Base-by-base conservation (phyloP, 768 basidiomycete genomes). In the Kwoniella bestiolae region DNA sequence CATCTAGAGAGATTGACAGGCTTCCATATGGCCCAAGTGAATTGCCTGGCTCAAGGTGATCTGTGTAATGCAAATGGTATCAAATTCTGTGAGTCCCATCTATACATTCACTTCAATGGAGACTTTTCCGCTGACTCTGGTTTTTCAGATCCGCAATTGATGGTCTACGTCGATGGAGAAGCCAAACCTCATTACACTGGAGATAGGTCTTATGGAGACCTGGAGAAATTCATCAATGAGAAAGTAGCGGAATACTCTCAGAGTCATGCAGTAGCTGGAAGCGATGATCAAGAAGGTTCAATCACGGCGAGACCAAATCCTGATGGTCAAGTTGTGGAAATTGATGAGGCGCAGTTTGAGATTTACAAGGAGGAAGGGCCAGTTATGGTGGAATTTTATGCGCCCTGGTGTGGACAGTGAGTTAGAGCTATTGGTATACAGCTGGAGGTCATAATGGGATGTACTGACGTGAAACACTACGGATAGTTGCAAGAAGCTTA, bases 361-460 rank as follows among this genome's bases (percentile, higher is more conserved):
- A 55, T 41, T 8, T 38, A 74, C 3, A 72, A 83, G n/a, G 80
- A 79, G 0, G 79, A 83, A 45, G 87, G 86, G 2, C 84, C 87
- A 1, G 81, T 85, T 1, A 87, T 90, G 71, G 83, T 90, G 79
- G 89, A 90, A 77, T 98, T 91, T 83, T 98, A 86, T 78, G 95
- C 94, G 0, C 94, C 94, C 0, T 98, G 94, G 90, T 97, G 94
- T 78, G 91, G 91, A 3, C 94, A 98, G 81, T 82, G 56, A 75
- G 81, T 78, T 16, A 26, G 55, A 16, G 44, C 21, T 11, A 8
- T 21, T 23, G 31, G n/a, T 29, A 3, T 14, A 9, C 26, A 7
- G 2, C 47, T 2, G n/a, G n/a, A n/a, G n/a, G n/a, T n/a, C n/a
- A n/a, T n/a, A n/a, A n/a, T n/a, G n/a, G n/a, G n/a, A 18, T 50